Evolutionary conservation across 2,329 filamentous ascomycete species (phyloP).

Genomic region (Trichoderma oligosporum): DNA sequence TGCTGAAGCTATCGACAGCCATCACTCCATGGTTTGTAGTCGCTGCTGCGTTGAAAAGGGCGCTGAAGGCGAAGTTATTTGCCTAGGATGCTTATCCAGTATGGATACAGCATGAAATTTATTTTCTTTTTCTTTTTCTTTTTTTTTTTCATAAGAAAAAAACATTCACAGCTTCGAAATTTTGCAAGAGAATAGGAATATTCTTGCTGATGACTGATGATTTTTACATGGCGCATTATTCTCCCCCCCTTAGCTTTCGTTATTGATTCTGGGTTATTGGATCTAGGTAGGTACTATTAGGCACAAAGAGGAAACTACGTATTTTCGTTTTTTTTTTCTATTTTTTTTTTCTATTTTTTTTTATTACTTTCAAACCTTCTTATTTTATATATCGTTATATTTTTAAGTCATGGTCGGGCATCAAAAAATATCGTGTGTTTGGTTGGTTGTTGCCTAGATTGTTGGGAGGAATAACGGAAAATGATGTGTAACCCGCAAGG

Average conservation of each 20-base stretch:
- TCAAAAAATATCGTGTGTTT: background rate
- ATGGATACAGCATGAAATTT: conserved; percentile 37
- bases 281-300: background rate
- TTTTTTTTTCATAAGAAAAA: too few species aligned
- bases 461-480: background rate
- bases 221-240: background rate
- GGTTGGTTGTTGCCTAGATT: background rate
- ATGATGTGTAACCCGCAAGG: background rate
- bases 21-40: conserved; percentile 59
- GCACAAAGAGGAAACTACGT: background rate
- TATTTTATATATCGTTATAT: background rate
- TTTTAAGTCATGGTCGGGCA: too few species aligned
- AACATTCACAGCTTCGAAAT: background rate
- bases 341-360: background rate
- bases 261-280: background rate
- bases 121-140: conserved; percentile 17
- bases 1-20: conserved; percentile 37
- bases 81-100: conserved; percentile 56
- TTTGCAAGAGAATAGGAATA: background rate
- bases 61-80: conserved; percentile 61
- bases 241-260: background rate
- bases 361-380: too few species aligned
- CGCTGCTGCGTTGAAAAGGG: conserved; percentile 65
- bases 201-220: background rate
- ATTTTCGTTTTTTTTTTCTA: background rate